These are phyloP conservation scores for Peronospora destructor DNA, from an alignment of 352 stramenopile species.

Conservation along the genomic window DNA sequence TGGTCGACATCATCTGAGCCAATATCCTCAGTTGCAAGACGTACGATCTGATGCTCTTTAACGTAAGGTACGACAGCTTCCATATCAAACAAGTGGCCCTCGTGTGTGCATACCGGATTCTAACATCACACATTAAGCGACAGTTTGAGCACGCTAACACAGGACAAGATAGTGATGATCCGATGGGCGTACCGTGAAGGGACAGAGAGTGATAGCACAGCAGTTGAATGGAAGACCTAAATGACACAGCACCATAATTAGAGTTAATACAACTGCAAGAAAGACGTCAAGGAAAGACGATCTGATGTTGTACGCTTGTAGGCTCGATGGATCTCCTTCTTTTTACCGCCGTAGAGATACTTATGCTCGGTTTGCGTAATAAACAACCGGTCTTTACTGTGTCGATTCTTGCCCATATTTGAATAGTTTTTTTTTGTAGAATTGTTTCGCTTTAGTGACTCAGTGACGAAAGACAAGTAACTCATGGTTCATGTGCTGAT, in stretches of 20 bases:
- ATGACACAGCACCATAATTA: not conserved
- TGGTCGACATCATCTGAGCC: not conserved
- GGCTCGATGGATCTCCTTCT: constrained; percentile 66
- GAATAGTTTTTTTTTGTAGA: not conserved
- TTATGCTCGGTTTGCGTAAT: constrained; percentile 89
- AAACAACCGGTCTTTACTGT: constrained; percentile 87
- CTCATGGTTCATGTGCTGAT: too few relatives aligned
- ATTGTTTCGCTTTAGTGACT: constrained; percentile 12
- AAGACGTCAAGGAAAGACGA: not conserved
- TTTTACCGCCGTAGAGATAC: constrained; percentile 91
- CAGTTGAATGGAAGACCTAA: constrained; percentile 95
- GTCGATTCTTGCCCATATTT: constrained; percentile 87
- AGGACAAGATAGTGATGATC: too few relatives aligned
- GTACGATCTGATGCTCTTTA: constrained; percentile 90
- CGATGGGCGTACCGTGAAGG: constrained; percentile 51
- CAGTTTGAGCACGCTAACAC: not conserved
- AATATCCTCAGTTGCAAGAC: constrained; percentile 4
- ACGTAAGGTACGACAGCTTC: constrained; percentile 94
- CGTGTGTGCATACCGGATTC: constrained; percentile 91
- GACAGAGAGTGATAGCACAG: constrained; percentile 93
- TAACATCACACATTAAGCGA: constrained; percentile 11
- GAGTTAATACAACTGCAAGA: not conserved
- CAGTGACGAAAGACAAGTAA: too few relatives aligned
- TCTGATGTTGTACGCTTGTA: constrained; percentile 53
- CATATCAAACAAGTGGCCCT: constrained; percentile 97